Base-by-base conservation (phyloP, 2,329 filamentous ascomycete genomes). In the Exserohilum turcica region DNA sequence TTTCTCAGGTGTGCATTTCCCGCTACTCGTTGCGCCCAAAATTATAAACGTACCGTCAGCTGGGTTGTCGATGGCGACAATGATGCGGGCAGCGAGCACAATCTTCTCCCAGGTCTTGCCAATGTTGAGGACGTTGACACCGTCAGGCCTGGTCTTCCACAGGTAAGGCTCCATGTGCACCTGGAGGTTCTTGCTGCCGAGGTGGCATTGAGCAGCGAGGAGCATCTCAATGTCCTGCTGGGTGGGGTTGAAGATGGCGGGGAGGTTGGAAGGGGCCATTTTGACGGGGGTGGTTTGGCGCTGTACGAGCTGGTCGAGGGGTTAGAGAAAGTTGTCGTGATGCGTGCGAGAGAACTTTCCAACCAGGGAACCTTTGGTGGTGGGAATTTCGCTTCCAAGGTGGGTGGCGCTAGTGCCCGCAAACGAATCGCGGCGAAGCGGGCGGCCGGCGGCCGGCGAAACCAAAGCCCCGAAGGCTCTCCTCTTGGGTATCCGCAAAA, bases 21-120 rank as follows among this genome's bases (percentile, higher is more conserved):
- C 19, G 50, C 32, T 43, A 52, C 49, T 32, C 55, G 42, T 35
- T 35, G 47, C 48, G 21, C 33, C 28, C 33, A 28, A n/a, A n/a
- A n/a, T n/a, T n/a, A n/a, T n/a, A n/a, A 51, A 67, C 72, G 93
- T 80, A 99, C 71, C 91, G 80, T 99, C 94, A 80, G 93, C 91
- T 74, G 94, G 94, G 90, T 99, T 99, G 86, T 99, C 95, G 76
- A 99, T 88, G 78, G 94, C 91, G 77, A 90, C 93, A 80, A 99
- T 97, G 85, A 99, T 96, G 76, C 94, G 92, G 78, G 94, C 94
- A 71, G 94, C 94, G 71, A 99, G 88, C 76, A 97, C 91, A 78
- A 99, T 96, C 87, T 99, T 99, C 87, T 99, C 94, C 94, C 93
- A 99, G 82, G 94, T 99, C 91, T 99, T 99, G 85, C 93, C 92